Conservation (phyloP, 2,329 filamentous ascomycete genomes). For the Colletotrichum sp. region DNA sequence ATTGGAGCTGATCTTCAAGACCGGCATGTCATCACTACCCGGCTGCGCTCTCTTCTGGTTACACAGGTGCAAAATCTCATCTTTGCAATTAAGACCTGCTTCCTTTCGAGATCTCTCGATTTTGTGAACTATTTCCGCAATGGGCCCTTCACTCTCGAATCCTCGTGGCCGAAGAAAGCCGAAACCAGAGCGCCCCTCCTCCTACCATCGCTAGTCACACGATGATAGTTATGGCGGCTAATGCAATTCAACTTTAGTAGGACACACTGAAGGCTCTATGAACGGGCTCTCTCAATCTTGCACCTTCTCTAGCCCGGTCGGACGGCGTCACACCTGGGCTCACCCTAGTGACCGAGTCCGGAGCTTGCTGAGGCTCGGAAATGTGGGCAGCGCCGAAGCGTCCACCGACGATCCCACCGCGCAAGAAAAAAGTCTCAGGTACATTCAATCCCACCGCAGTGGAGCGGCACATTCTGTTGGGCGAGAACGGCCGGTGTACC, state of each 20-base stretch:
- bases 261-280: neutral
- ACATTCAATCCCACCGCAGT: neutral
- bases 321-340: neutral
- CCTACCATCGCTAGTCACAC: neutral
- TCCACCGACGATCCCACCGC: neutral
- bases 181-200: neutral
- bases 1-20: neutral
- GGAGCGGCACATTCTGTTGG: conserved; percentile 7
- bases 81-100: neutral
- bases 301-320: neutral
- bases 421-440: neutral
- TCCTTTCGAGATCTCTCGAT: neutral
- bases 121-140: neutral
- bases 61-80: neutral
- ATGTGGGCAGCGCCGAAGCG: conserved; percentile 8
- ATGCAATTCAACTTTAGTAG: neutral
- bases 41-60: neutral
- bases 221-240: neutral
- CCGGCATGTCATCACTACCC: neutral
- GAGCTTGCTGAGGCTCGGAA: neutral
- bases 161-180: neutral
- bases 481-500: conserved; percentile 2
- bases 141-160: neutral
- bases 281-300: neutral
- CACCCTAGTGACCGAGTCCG: conserved; percentile 7